Conservation (phyloP, 371 early-diverging fungal genomes). For the Fennellomyces sp. region DNA sequence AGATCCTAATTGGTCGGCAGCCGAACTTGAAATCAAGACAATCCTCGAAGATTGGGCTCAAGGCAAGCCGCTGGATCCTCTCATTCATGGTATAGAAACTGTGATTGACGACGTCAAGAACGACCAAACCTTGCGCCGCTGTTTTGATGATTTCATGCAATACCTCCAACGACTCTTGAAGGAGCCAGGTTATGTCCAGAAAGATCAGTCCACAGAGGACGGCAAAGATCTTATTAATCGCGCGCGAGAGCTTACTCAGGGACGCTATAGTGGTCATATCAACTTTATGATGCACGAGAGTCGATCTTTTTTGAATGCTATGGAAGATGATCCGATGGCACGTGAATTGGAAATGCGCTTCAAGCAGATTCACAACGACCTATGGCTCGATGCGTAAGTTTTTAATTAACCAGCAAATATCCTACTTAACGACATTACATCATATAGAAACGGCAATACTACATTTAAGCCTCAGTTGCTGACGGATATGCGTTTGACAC, state of each 20-base stretch:
- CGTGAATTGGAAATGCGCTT: conserved; percentile 26
- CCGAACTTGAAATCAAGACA: conserved; percentile 47
- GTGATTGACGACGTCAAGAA: conserved; percentile 28
- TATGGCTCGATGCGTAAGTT: conserved; percentile 39
- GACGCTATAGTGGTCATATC: conserved; percentile 24
- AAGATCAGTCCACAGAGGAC: conserved; percentile 29
- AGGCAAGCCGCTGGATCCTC: conserved; percentile 45
- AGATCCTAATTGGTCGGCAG: conserved; percentile 32
- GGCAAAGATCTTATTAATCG: conserved; percentile 29
- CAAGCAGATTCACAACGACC: conserved; percentile 28
- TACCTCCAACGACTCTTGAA: conserved; percentile 26
- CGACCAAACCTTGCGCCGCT: conserved; percentile 40
- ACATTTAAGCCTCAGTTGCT: conserved; percentile 61
- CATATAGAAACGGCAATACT: conserved; percentile 37
- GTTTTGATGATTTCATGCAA: conserved; percentile 18
- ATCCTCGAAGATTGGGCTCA: conserved; percentile 63
- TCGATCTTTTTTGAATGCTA: conserved; percentile 5
- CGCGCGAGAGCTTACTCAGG: conserved; percentile 24
- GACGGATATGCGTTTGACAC: conserved; percentile 53
- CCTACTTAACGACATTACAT: conserved; percentile 13
- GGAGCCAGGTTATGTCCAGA: conserved; percentile 31
- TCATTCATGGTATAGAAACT: conserved; percentile 35
- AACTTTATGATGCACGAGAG: conserved; percentile 20
- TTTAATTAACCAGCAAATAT: background rate
- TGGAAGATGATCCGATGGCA: conserved; percentile 32